Percentiles rank a stretch among this genome's conserved stretches.
These are phyloP conservation scores for Mortierella sp. DNA, from an alignment of 371 early-diverging fungal species.

Conservation along the genomic window DNA sequence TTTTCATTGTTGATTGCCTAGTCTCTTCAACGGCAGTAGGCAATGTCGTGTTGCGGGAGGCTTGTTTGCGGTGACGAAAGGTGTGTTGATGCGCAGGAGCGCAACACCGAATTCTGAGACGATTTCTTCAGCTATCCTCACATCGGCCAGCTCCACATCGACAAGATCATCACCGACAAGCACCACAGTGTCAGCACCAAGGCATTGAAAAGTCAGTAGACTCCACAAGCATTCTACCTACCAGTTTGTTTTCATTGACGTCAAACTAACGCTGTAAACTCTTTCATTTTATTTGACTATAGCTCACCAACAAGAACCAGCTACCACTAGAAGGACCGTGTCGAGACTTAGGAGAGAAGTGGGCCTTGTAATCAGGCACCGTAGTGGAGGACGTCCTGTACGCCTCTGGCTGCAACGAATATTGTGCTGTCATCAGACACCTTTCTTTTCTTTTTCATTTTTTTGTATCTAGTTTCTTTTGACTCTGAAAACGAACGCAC, in stretches of 20 bases:
- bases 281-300: constrained; percentile 17
- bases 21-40: no score
- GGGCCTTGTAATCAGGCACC: neutral
- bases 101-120: constrained; percentile 21
- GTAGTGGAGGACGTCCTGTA: constrained; percentile 5
- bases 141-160: constrained; percentile 21
- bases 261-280: constrained; percentile 21
- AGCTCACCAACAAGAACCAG: constrained; percentile 28
- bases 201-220: constrained; percentile 24
- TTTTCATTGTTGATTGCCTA: no score
- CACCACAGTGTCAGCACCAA: constrained; percentile 23
- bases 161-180: constrained; percentile 15
- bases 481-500: no score
- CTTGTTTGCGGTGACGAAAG: no score
- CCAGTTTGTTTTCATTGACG: constrained; percentile 27
- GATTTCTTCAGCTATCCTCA: constrained; percentile 11
- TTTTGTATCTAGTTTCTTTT: constrained; percentile 9
- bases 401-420: neutral
- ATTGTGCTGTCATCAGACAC: neutral
- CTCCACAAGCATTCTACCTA: constrained; percentile 15
- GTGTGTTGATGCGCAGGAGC: no score
- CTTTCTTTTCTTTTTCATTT: neutral
- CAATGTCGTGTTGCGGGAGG: no score
- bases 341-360: constrained; percentile 15
- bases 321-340: constrained; percentile 24